These are phyloP conservation scores for Podospora pseudoanserina DNA, from an alignment of 495 filamentous ascomycete species.

Conservation along the genomic window DNA sequence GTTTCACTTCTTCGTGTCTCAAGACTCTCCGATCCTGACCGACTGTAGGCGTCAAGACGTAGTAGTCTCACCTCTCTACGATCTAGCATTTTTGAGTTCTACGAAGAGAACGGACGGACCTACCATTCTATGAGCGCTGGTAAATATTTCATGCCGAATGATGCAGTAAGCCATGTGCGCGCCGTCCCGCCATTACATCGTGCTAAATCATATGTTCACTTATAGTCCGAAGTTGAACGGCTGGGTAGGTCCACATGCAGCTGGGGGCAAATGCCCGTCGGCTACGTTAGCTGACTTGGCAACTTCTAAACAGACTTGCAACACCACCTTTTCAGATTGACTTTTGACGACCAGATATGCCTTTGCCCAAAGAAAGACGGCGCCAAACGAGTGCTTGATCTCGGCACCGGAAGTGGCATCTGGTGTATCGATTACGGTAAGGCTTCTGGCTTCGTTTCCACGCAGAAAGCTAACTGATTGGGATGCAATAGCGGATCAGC, in stretches of 20 bases:
- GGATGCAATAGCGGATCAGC: not conserved
- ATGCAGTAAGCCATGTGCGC: not conserved
- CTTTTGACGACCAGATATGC: conserved; percentile 29
- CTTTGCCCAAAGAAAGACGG: conserved; percentile 30
- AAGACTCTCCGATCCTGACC: no score
- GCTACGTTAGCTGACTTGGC: not conserved
- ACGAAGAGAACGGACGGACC: conserved; percentile 40
- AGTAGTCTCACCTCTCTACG: conserved; percentile 25
- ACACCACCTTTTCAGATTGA: conserved; percentile 35
- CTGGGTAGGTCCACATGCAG: not conserved
- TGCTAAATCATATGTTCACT: not conserved
- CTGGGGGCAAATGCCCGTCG: not conserved
- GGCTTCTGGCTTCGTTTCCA: not conserved
- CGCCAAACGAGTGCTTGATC: conserved; percentile 31
- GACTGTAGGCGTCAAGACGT: not conserved
- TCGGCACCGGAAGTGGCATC: conserved; percentile 24
- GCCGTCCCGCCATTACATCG: not conserved
- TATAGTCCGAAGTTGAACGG: not conserved
- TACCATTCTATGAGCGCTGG: conserved; percentile 45
- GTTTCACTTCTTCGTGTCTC: no score
- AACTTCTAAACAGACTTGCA: conserved; percentile 31
- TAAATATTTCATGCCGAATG: conserved; percentile 2
- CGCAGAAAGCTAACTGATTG: not conserved
- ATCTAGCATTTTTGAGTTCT: conserved; percentile 36
- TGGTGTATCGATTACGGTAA: conserved; percentile 22